Evolutionary conservation across 2,329 filamentous ascomycete genomes (phyloP).

Genomic region (Orbilia brochopaga): DNA sequence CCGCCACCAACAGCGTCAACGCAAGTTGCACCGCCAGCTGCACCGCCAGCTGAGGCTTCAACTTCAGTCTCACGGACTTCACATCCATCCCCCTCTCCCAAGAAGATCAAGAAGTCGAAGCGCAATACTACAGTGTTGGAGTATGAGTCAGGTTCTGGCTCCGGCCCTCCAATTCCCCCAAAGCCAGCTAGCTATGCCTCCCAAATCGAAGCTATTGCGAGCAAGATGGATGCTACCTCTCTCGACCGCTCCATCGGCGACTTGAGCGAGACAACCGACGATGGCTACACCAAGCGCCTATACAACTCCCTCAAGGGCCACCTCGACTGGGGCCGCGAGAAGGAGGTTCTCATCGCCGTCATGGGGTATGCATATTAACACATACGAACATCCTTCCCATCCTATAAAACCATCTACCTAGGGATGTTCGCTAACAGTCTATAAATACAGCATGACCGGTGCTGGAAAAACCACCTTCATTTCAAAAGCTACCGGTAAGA

Average conservation of each 20-base stretch:
- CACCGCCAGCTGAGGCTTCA: constrained; percentile 12
- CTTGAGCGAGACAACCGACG: constrained; percentile 21
- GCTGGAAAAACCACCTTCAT: constrained; percentile 59
- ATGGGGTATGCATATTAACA: constrained; percentile 52
- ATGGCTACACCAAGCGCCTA: constrained; percentile 23
- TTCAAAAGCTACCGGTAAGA: constrained; percentile 56
- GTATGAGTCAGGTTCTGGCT: background rate
- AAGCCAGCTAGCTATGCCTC: constrained; percentile 32
- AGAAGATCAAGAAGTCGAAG: background rate
- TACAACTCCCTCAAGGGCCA: constrained; percentile 35
- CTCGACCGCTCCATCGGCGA: constrained; percentile 37
- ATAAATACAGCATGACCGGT: constrained; percentile 56
- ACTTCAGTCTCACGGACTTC: constrained; percentile 2
- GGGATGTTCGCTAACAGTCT: constrained; percentile 28
- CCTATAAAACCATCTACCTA: background rate
- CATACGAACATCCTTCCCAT: background rate
- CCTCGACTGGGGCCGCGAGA: constrained; percentile 38
- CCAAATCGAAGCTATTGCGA: constrained; percentile 22
- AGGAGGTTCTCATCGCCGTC: constrained; percentile 53
- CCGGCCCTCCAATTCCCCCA: constrained; percentile 32
- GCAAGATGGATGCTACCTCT: constrained; percentile 23
- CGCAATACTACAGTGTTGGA: background rate
- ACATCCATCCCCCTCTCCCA: background rate
- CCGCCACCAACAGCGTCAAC: constrained; percentile 49
- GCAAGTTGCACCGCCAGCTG: constrained; percentile 5